These are phyloP conservation scores for Linum tenue DNA, from an alignment of 345 rosid species.

Conservation along the genomic window DNA sequence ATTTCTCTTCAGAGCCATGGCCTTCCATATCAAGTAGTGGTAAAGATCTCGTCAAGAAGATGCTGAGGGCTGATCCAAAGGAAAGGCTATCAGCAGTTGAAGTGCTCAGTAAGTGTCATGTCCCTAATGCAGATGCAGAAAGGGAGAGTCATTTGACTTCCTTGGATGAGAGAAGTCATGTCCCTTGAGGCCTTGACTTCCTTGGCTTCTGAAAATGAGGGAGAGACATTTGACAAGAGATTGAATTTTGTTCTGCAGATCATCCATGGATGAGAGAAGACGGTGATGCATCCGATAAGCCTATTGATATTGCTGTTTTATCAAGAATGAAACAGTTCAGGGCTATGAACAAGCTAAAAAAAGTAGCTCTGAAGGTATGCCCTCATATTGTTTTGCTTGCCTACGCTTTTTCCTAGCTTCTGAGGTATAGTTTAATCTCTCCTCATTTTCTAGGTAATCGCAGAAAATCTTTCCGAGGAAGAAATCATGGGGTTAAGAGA, in stretches of 20 bases:
- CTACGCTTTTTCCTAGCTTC: neutral
- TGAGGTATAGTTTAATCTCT: slow-evolving; percentile 4
- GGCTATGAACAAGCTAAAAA: slow-evolving; percentile 97
- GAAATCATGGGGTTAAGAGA: slow-evolving; percentile 37
- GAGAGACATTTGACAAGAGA: slow-evolving; percentile 11
- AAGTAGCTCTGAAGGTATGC: slow-evolving; percentile 84
- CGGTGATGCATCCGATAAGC: slow-evolving; percentile 95
- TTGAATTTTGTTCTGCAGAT: slow-evolving; percentile 31
- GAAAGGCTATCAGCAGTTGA: slow-evolving; percentile 72
- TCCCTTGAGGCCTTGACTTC: neutral
- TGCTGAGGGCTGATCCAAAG: slow-evolving; percentile 59
- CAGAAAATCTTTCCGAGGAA: slow-evolving; percentile 76
- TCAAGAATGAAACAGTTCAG: slow-evolving; percentile 42
- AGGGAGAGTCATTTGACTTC: neutral
- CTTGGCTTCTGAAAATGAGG: slow-evolving; percentile 5
- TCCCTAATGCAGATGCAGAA: neutral
- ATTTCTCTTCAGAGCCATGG: slow-evolving; percentile 83
- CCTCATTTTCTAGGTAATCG: slow-evolving; percentile 54
- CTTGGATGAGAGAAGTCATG: neutral
- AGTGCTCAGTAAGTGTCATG: slow-evolving; percentile 59
- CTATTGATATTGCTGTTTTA: slow-evolving; percentile 77
- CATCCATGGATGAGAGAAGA: slow-evolving; percentile 92
- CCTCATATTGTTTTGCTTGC: neutral
- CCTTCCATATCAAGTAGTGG: slow-evolving; percentile 68
- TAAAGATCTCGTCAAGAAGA: slow-evolving; percentile 84